phyloP scores from a whole-genome alignment of 2,329 filamentous ascomycete species.

The Chrysosporium queenslandicum region DNA sequence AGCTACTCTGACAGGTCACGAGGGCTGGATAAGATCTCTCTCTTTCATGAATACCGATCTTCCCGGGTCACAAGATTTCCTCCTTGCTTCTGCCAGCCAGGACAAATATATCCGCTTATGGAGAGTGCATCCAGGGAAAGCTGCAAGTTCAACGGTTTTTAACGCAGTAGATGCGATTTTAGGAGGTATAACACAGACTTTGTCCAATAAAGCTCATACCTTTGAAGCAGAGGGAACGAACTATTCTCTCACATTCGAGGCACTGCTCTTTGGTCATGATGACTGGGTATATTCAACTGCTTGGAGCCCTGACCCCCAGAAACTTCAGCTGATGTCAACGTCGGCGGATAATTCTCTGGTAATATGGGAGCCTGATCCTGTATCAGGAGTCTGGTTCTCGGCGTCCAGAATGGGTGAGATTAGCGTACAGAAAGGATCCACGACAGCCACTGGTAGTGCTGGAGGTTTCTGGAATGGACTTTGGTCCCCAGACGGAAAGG shows the following conservation, averaged over 20 bases:
- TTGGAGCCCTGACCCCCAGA: constrained; percentile 53
- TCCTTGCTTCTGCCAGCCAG: constrained; percentile 88
- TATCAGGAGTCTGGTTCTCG: constrained; percentile 86
- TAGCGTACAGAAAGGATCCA: constrained; percentile 87
- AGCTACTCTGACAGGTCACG: constrained; percentile 75
- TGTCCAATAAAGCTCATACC: constrained; percentile 81
- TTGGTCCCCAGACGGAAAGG: constrained; percentile 69
- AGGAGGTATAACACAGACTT: constrained; percentile 50
- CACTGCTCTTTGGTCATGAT: constrained; percentile 84
- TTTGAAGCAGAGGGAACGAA: constrained; percentile 53
- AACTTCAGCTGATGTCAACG: constrained; percentile 68
- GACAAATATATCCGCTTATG: constrained; percentile 95
- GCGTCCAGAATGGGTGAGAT: constrained; percentile 81
- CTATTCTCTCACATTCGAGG: constrained; percentile 84
- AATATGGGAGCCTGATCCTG: constrained; percentile 77
- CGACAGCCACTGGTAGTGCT: constrained; percentile 88
- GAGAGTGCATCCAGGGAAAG: constrained; percentile 65
- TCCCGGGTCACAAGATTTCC: constrained; percentile 52
- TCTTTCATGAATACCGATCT: constrained; percentile 52
- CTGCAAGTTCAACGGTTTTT: constrained; percentile 45
- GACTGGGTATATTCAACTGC: constrained; percentile 92
- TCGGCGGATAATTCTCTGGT: constrained; percentile 93
- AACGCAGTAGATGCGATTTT: constrained; percentile 31
- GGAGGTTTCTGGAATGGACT: constrained; percentile 95
- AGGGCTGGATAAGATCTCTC: constrained; percentile 86